Conservation (phyloP, 805 yeast species). For the Jamesozyma piceae region DNA sequence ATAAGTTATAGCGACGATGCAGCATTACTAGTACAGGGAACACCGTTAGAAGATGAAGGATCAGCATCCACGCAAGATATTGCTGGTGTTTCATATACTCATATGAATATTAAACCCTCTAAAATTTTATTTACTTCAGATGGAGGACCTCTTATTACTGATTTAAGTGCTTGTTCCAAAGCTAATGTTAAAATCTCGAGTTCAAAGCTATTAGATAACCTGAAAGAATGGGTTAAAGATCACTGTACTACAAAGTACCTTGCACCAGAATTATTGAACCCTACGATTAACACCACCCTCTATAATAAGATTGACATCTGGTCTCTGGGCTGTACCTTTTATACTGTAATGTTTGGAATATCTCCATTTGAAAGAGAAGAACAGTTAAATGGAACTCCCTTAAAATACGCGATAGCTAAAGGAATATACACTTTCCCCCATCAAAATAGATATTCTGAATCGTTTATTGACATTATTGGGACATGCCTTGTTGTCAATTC, state of each 20-base stretch:
- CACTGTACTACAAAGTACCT: conserved; percentile 80
- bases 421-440: conserved; percentile 44
- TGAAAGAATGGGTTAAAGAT: conserved; percentile 66
- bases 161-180: conserved; percentile 68
- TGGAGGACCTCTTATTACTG: conserved; percentile 71
- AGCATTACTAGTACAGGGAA: conserved; percentile 14
- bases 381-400: conserved; percentile 69
- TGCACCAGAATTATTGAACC: conserved; percentile 84
- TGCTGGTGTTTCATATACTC: conserved; percentile 45
- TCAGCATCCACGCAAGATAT: neutral
- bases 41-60: conserved; percentile 8
- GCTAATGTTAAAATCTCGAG: conserved; percentile 48
- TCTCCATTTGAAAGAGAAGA: conserved; percentile 88
- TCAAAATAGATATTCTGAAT: conserved; percentile 38
- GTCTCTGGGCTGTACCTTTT: conserved; percentile 82
- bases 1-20: conserved; percentile 23
- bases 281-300: conserved; percentile 53
- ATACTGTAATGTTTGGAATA: conserved; percentile 63
- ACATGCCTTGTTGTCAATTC: conserved; percentile 59
- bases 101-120: conserved; percentile 82
- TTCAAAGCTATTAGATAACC: conserved; percentile 60
- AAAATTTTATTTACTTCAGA: conserved; percentile 72
- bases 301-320: conserved; percentile 69
- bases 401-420: conserved; percentile 62
- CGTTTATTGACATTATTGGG: conserved; percentile 45